These are phyloP conservation scores for Leishmania tropica DNA, from an alignment of 208 protist species.

Conservation along the genomic window DNA sequence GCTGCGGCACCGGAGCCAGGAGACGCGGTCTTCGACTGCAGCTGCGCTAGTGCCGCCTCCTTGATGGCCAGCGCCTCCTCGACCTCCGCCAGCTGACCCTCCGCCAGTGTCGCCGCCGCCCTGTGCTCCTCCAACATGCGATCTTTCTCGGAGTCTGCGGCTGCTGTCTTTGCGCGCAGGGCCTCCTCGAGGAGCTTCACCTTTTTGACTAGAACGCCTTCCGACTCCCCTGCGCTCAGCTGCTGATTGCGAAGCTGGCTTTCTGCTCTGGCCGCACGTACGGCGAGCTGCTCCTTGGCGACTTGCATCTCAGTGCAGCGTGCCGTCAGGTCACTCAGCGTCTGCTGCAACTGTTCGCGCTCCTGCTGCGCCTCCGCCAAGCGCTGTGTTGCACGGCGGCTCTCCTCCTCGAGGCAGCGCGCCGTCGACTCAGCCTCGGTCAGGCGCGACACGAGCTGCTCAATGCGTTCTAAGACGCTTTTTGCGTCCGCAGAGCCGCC, in stretches of 20 bases:
- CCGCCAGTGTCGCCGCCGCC: constrained; percentile 3
- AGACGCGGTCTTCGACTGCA: constrained; percentile 12
- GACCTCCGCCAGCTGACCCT: constrained; percentile 4
- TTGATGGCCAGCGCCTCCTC: constrained; percentile 17
- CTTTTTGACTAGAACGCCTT: constrained; percentile 7
- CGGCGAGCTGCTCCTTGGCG: constrained; percentile 28
- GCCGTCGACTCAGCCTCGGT: constrained; percentile 16
- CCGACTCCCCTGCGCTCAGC: constrained; percentile 1
- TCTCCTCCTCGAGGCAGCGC: constrained; percentile 12
- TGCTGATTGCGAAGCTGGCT: constrained; percentile 2
- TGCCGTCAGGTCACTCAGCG: constrained; percentile 22
- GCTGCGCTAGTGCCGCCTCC: constrained; percentile 18
- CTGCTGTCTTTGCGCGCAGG: constrained; percentile 17
- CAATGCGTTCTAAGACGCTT: constrained; percentile 16
- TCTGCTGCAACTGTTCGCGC: constrained; percentile 28
- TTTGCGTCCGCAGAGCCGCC: not conserved
- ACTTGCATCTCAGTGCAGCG: constrained; percentile 26
- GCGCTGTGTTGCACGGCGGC: constrained; percentile 4
- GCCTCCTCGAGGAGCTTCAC: constrained; percentile 23
- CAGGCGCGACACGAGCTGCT: constrained; percentile 16
- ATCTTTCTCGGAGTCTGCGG: constrained; percentile 15
- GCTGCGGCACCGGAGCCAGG: not conserved
- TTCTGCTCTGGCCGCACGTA: constrained; percentile 9
- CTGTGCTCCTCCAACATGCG: constrained; percentile 9
- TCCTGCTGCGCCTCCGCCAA: constrained; percentile 26